Percentiles rank a stretch among this genome's conserved stretches.
phyloP scores from a whole-genome alignment of 768 basidiomycete genomes.

The Cantharellus anzutake region DNA sequence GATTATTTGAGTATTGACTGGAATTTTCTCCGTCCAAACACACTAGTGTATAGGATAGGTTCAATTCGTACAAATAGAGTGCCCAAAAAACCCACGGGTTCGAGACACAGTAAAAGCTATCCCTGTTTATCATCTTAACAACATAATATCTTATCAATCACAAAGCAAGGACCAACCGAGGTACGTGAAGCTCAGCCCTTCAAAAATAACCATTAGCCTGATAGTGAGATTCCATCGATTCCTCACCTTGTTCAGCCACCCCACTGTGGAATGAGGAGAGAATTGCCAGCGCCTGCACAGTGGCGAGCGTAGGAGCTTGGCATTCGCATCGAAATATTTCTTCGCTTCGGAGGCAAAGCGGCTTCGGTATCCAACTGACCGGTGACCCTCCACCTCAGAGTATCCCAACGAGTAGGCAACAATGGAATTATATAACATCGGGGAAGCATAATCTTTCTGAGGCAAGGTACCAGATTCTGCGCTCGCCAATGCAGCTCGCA shows the following conservation, averaged over 20 bases:
- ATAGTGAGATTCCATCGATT: not conserved
- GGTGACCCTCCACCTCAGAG: not conserved
- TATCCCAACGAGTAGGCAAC: not conserved
- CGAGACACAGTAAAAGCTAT: not conserved
- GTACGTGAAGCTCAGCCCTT: not conserved
- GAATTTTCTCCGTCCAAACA: too few relatives aligned
- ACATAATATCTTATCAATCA: not conserved
- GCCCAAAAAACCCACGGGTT: not conserved
- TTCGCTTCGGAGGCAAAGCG: not conserved
- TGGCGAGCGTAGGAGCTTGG: not conserved
- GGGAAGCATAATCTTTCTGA: not conserved
- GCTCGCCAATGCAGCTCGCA: not conserved
- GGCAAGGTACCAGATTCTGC: not conserved
- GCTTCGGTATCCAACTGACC: not conserved
- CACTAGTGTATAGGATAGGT: too few relatives aligned
- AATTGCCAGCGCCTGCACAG: not conserved
- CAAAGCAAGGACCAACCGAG: not conserved
- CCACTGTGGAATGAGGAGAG: not conserved
- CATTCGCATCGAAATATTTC: not conserved
- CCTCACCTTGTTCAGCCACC: not conserved
- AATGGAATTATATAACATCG: not conserved
- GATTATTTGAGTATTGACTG: too few relatives aligned
- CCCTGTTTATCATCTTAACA: not conserved
- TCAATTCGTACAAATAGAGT: too few relatives aligned
- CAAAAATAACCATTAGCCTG: not conserved